Percentiles rank a stretch among this genome's conserved stretches.
phyloP scores from a whole-genome alignment of 2,329 filamentous ascomycete species.

The Apiospora sp. region DNA sequence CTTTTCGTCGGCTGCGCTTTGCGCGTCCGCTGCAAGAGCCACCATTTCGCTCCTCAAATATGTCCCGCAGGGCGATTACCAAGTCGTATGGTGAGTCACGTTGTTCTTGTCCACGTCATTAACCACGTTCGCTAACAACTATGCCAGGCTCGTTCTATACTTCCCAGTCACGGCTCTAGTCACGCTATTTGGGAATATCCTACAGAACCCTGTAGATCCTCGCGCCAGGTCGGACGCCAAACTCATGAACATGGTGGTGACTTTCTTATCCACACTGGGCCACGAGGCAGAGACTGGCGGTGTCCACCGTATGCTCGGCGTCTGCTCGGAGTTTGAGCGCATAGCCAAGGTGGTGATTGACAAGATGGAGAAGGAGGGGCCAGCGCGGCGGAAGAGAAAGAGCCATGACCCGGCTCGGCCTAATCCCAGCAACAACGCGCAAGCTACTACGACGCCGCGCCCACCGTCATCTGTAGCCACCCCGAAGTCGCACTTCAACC shows the following conservation, averaged over 20 bases:
- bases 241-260: constrained; percentile 92
- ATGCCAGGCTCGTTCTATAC: constrained; percentile 82
- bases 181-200: constrained; percentile 93
- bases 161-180: constrained; percentile 96
- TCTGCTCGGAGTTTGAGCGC: constrained; percentile 95
- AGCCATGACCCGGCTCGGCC: constrained; percentile 57
- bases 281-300: constrained; percentile 89
- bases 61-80: constrained; percentile 92
- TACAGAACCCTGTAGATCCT: constrained; percentile 92
- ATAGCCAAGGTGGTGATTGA: constrained; percentile 92
- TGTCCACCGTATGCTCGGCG: constrained; percentile 90
- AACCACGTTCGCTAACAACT: constrained; percentile 43
- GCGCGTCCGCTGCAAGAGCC: constrained; percentile 89
- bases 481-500: constrained; percentile 42
- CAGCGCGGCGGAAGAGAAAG: constrained; percentile 85
- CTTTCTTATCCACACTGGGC: constrained; percentile 88
- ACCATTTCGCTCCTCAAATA: constrained; percentile 96
- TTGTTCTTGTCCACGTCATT: not conserved
- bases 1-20: constrained; percentile 91
- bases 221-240: constrained; percentile 88
- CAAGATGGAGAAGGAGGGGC: constrained; percentile 85
- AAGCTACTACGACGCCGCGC: constrained; percentile 36
- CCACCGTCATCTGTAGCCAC: constrained; percentile 38
- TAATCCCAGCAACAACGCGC: constrained; percentile 34
- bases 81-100: constrained; percentile 84